Conservation (phyloP, 352 stramenopile genomes). For the Pythium rishiriense region DNA sequence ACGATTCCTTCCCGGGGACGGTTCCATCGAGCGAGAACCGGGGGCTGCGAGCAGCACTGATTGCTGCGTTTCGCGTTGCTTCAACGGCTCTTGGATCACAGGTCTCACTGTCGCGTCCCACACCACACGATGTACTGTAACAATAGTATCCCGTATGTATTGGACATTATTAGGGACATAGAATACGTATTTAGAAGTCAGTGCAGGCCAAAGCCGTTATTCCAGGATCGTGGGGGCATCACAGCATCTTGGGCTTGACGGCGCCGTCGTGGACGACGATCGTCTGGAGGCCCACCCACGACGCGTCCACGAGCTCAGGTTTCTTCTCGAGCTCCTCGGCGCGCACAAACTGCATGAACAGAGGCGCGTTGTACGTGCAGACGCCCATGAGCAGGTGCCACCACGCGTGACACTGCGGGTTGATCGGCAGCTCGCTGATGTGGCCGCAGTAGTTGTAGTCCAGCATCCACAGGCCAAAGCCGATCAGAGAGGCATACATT, state of each 20-base stretch:
- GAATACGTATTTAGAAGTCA: no score
- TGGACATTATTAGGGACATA: background rate
- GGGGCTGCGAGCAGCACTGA: no score
- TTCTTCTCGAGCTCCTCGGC: conserved; percentile 70
- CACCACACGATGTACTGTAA: no score
- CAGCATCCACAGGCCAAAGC: conserved; percentile 64
- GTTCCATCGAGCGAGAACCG: no score
- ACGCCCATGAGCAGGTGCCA: conserved; percentile 85
- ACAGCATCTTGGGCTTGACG: conserved; percentile 18
- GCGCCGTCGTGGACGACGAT: conserved; percentile 44
- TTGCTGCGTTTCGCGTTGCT: background rate
- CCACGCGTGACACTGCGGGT: conserved; percentile 79
- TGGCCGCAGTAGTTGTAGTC: conserved; percentile 75
- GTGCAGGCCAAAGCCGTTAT: no score
- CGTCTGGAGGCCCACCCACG: conserved; percentile 17
- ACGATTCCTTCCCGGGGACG: no score
- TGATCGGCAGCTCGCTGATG: conserved; percentile 55
- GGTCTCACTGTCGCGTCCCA: no score
- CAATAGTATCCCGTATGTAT: no score
- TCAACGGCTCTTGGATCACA: no score
- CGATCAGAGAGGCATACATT: conserved; percentile 56
- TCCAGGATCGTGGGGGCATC: background rate
- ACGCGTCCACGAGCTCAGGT: conserved; percentile 33
- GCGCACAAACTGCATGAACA: conserved; percentile 87
- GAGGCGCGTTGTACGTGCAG: conserved; percentile 65